A percentile compares a stretch with the other conserved stretches of the same genome.
phyloP scores from a whole-genome alignment of 208 protist species.

The Porcisia hertigi region DNA sequence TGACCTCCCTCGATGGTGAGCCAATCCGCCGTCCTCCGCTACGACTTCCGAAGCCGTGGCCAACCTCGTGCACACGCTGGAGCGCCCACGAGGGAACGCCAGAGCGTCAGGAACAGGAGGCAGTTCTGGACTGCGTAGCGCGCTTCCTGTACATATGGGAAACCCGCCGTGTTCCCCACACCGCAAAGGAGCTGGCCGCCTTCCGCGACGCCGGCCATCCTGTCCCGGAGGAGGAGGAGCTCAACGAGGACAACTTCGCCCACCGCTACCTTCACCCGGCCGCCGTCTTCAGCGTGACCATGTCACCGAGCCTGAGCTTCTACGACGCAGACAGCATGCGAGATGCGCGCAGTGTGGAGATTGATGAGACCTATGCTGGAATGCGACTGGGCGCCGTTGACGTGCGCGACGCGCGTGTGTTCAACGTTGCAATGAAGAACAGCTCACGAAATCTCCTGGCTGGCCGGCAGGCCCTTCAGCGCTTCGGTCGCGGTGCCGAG shows the following conservation, averaged over 20 bases:
- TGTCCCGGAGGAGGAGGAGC: slow-evolving; percentile 53
- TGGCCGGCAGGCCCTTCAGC: slow-evolving; percentile 68
- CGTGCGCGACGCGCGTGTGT: slow-evolving; percentile 59
- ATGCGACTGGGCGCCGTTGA: slow-evolving; percentile 77
- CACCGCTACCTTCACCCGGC: slow-evolving; percentile 81
- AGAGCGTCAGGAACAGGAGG: slow-evolving; percentile 20
- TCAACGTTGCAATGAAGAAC: slow-evolving; percentile 80
- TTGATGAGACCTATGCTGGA: slow-evolving; percentile 49
- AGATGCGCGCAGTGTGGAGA: slow-evolving; percentile 55
- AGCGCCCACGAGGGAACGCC: neutral
- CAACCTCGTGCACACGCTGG: slow-evolving; percentile 42
- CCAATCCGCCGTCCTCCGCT: slow-evolving; percentile 79
- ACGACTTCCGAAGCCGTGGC: slow-evolving; percentile 49
- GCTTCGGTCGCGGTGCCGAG: slow-evolving; percentile 51
- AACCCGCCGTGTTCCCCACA: slow-evolving; percentile 73
- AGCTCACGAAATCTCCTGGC: slow-evolving; percentile 68
- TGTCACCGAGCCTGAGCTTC: slow-evolving; percentile 46
- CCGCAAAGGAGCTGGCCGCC: slow-evolving; percentile 33
- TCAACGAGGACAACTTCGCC: slow-evolving; percentile 82
- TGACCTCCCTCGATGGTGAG: slow-evolving; percentile 78
- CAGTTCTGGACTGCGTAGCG: slow-evolving; percentile 58
- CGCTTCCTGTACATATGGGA: slow-evolving; percentile 81
- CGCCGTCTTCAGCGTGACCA: slow-evolving; percentile 60
- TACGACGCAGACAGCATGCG: slow-evolving; percentile 56
- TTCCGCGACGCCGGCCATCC: slow-evolving; percentile 7